These are phyloP conservation scores for Ceratobasidium sp. DNA, from an alignment of 1,284 basidiomycete species.

Conservation along the genomic window DNA sequence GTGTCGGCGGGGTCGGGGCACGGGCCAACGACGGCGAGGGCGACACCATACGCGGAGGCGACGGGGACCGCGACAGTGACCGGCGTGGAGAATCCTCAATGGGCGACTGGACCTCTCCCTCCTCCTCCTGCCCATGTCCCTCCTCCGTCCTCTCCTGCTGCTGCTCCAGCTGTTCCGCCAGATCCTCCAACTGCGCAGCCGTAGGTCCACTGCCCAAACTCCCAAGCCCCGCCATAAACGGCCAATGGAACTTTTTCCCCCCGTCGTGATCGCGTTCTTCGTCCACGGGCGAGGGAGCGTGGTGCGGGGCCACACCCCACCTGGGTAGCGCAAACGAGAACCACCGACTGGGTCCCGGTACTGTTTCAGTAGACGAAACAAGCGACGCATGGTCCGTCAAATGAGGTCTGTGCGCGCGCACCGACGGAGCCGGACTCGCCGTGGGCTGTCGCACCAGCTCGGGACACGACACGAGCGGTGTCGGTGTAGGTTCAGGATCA, in stretches of 20 bases:
- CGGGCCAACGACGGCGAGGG: background rate
- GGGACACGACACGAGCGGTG: slow-evolving; percentile 10
- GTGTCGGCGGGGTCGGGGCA: background rate
- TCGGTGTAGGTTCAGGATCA: slow-evolving; percentile 13
- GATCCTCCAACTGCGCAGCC: slow-evolving; percentile 30
- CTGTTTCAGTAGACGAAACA: slow-evolving; percentile 16
- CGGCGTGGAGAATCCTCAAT: background rate
- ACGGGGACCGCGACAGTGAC: background rate
- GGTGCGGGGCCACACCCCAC: background rate
- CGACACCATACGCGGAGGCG: slow-evolving; percentile 10
- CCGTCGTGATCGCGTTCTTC: slow-evolving; percentile 33
- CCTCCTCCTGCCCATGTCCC: background rate
- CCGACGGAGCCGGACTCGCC: background rate
- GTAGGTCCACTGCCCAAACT: slow-evolving; percentile 25
- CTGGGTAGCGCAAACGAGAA: slow-evolving; percentile 28
- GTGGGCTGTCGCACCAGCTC: background rate
- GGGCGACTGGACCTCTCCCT: background rate
- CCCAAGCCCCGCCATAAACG: slow-evolving; percentile 35
- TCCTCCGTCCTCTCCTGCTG: background rate
- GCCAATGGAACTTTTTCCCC: slow-evolving; percentile 32
- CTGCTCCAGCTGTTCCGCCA: slow-evolving; percentile 13
- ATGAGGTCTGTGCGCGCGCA: slow-evolving; percentile 1
- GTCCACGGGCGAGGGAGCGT: slow-evolving; percentile 16
- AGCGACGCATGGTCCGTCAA: slow-evolving; percentile 29
- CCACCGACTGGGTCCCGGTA: slow-evolving; percentile 15